Evolutionary conservation across 352 stramenopile species (phyloP), one percentile per base, ranked within the genome.

Genomic region (Peronospora farinosa): DNA sequence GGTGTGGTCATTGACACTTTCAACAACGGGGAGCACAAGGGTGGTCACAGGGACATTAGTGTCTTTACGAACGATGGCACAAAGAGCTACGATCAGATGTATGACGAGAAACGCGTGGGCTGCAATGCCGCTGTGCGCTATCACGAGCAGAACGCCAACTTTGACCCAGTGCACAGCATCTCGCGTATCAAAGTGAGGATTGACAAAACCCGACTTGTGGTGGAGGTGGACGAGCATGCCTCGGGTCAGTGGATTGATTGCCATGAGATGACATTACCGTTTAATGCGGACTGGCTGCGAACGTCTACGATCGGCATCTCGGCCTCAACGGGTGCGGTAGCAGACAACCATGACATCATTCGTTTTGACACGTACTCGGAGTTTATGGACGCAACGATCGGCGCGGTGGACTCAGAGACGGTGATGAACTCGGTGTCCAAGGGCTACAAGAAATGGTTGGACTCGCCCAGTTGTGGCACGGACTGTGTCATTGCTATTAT

Each of bases 271-370:
- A 72, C 62, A 0, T 51, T 93, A 48, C 76, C 80, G 7, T 87
- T 93, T 36, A 59, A 46, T 5, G 43, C 58, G n/a, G 58, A 86
- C 60, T 92, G 82, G 81, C 63, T 92, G 11, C 21, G 40, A 28
- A 51, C 47, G 17, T 41, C 75, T 12, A 88, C 78, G 27, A 74
- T 92, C 23, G 81, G 83, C 23, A 85, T 94, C 57, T 90, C 74
- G 10, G 81, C 65, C 17, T 70, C 83, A 6, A 94, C 83, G 1
- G 83, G 83, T n/a, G 66, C 66, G 21, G 53, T 94, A 13, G 83
- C 83, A 9, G 83, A 94, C 56, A 94, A 94, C 55, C 83, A 94
- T 57, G 83, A 94, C 54, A 69, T 92, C 39, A 81, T 92, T 32
- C 73, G 73, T 41, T 85, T 92, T 38, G 75, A 87, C 19, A 65